These are phyloP conservation scores for Zygoascus ofunaensis DNA, from an alignment of 805 yeast species.

Conservation along the genomic window DNA sequence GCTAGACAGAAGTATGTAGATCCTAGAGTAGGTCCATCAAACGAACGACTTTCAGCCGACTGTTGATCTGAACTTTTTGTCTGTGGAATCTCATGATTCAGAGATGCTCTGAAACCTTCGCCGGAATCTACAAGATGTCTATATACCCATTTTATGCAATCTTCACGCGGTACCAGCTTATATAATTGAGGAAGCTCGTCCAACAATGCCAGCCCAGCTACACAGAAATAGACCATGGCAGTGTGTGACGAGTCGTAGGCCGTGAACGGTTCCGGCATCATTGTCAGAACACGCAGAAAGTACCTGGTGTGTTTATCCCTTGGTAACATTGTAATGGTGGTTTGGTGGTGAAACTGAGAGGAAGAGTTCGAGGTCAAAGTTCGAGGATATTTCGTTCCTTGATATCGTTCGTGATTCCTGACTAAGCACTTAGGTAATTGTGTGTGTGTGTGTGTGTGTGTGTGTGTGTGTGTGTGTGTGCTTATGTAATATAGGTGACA, in stretches of 20 bases:
- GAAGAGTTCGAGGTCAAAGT: too few relatives aligned
- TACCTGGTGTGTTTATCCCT: slow-evolving; percentile 25
- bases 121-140: slow-evolving; percentile 34
- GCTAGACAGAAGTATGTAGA: slow-evolving; percentile 71
- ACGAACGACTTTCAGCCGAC: too few relatives aligned
- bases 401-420: too few relatives aligned
- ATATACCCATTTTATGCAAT: slow-evolving; percentile 38
- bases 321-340: slow-evolving; percentile 1
- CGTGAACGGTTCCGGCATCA: slow-evolving; percentile 50
- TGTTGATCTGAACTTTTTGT: slow-evolving; percentile 1
- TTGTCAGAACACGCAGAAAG: slow-evolving; percentile 41
- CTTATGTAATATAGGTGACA: too few relatives aligned
- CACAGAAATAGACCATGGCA: slow-evolving; percentile 60
- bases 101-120: slow-evolving; percentile 52
- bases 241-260: slow-evolving; percentile 60
- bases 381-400: too few relatives aligned
- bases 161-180: slow-evolving; percentile 22
- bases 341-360: too few relatives aligned
- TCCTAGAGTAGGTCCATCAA: slow-evolving; percentile 58
- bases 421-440: too few relatives aligned
- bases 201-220: slow-evolving; percentile 51
- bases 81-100: slow-evolving; percentile 34
- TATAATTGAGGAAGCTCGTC: slow-evolving; percentile 22
- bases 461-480: too few relatives aligned
- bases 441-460: too few relatives aligned